Conservation (phyloP, 2,329 filamentous ascomycete genomes). For the Hymenoscyphus scutula region DNA sequence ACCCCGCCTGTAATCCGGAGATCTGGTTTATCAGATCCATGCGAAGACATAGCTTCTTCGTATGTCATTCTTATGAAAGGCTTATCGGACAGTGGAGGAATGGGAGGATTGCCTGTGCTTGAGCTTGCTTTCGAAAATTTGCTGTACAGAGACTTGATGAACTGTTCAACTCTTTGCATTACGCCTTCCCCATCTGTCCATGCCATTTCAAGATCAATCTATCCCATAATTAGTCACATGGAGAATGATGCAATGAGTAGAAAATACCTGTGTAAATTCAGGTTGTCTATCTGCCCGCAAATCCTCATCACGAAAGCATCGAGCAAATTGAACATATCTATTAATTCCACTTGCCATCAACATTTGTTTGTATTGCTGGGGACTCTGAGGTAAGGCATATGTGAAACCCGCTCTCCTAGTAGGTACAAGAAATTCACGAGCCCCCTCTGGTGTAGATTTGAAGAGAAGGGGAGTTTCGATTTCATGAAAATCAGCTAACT, state of each 20-base stretch:
- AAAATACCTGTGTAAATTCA: constrained; percentile 82
- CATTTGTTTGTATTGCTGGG: constrained; percentile 98
- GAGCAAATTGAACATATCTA: constrained; percentile 88
- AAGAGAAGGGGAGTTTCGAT: constrained; percentile 93
- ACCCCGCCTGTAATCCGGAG: constrained; percentile 69
- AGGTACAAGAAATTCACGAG: constrained; percentile 90
- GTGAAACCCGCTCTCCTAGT: constrained; percentile 72
- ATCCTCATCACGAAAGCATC: constrained; percentile 95
- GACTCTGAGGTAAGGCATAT: constrained; percentile 92
- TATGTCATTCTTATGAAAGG: constrained; percentile 57
- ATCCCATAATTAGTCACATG: constrained; percentile 17
- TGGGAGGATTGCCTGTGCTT: not conserved
- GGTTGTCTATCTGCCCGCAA: constrained; percentile 88
- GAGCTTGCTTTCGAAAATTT: constrained; percentile 19
- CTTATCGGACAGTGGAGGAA: constrained; percentile 12
- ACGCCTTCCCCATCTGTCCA: constrained; percentile 74
- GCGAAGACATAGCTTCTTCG: constrained; percentile 70
- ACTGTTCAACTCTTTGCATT: constrained; percentile 46
- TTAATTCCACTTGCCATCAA: constrained; percentile 86
- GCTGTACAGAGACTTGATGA: constrained; percentile 30
- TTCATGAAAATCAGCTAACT: constrained; percentile 42
- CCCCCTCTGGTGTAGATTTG: constrained; percentile 96
- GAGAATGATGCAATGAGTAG: not conserved
- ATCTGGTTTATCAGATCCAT: constrained; percentile 92
- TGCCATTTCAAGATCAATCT: constrained; percentile 92